These are phyloP conservation scores for Bimuria novae-zelandiae DNA, from an alignment of 2,329 filamentous ascomycete species.

Conservation along the genomic window DNA sequence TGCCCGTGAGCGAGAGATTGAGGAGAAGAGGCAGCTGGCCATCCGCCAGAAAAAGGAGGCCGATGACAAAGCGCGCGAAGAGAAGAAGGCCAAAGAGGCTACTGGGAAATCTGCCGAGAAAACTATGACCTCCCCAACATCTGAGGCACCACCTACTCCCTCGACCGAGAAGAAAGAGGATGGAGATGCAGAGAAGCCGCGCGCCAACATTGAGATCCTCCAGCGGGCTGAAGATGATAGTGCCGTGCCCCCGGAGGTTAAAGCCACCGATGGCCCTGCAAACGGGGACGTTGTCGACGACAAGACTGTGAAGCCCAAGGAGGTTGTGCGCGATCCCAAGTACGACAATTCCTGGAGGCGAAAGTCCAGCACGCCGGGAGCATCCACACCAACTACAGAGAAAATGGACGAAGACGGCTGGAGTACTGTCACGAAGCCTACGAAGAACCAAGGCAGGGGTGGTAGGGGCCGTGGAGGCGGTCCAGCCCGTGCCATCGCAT, in stretches of 20 bases:
- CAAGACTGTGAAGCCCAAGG: slow-evolving; percentile 61
- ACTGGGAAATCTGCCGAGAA: slow-evolving; percentile 66
- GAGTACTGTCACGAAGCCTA: slow-evolving; percentile 56
- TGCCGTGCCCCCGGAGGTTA: slow-evolving; percentile 44
- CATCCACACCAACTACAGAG: slow-evolving; percentile 49
- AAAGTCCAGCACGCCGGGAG: slow-evolving; percentile 39
- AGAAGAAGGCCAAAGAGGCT: slow-evolving; percentile 59
- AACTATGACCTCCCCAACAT: slow-evolving; percentile 59
- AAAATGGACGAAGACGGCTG: slow-evolving; percentile 58
- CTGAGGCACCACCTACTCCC: slow-evolving; percentile 45
- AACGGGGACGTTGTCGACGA: slow-evolving; percentile 57
- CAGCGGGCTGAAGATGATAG: slow-evolving; percentile 49
- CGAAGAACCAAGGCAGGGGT: slow-evolving; percentile 41
- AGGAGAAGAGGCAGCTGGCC: slow-evolving; percentile 78
- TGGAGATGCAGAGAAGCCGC: slow-evolving; percentile 49
- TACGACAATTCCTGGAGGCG: slow-evolving; percentile 47
- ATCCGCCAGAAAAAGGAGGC: slow-evolving; percentile 83
- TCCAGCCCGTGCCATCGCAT: slow-evolving; percentile 52
- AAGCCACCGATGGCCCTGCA: slow-evolving; percentile 53
- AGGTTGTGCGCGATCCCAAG: slow-evolving; percentile 54
- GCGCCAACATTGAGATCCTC: slow-evolving; percentile 61
- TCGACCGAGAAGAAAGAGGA: slow-evolving; percentile 43
- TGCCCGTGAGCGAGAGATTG: slow-evolving; percentile 83
- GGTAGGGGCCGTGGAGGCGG: slow-evolving; percentile 49
- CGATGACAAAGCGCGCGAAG: slow-evolving; percentile 82